Conservation (phyloP, 2,329 filamentous ascomycete species). For the Colletotrichum sp. region DNA sequence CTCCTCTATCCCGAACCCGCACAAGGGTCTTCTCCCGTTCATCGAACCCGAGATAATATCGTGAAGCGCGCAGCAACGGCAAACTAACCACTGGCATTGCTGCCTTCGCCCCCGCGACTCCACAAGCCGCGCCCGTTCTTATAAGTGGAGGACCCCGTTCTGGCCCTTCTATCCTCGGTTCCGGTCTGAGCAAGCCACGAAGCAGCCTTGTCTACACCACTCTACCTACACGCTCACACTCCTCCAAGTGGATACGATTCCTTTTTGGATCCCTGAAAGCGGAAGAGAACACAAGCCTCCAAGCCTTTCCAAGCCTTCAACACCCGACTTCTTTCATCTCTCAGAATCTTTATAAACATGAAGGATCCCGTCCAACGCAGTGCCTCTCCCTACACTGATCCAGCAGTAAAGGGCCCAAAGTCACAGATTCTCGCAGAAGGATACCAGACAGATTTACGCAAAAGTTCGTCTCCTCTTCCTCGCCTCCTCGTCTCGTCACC, state of each 20-base stretch:
- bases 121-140: conserved; percentile 18
- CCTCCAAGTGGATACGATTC: conserved; percentile 15
- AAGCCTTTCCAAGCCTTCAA: conserved; percentile 19
- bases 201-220: conserved; percentile 7
- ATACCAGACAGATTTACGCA: conserved; percentile 40
- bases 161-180: conserved; percentile 20
- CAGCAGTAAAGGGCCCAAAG: conserved; percentile 43
- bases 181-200: conserved; percentile 13
- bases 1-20: conserved; percentile 15
- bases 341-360: conserved; percentile 38
- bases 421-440: conserved; percentile 40
- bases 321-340: conserved; percentile 7
- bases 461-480: conserved; percentile 38
- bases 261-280: conserved; percentile 19
- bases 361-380: conserved; percentile 44
- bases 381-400: conserved; percentile 42
- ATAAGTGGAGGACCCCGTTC: conserved; percentile 19
- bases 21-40: conserved; percentile 8
- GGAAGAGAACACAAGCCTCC: conserved; percentile 20
- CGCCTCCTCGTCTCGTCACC: conserved; percentile 3
- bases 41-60: conserved; percentile 20
- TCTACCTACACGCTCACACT: neutral
- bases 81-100: neutral
- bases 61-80: conserved; percentile 12
- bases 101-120: conserved; percentile 17